Conservation (phyloP, 2,329 filamentous ascomycete species). For the Penicillium palitans region DNA sequence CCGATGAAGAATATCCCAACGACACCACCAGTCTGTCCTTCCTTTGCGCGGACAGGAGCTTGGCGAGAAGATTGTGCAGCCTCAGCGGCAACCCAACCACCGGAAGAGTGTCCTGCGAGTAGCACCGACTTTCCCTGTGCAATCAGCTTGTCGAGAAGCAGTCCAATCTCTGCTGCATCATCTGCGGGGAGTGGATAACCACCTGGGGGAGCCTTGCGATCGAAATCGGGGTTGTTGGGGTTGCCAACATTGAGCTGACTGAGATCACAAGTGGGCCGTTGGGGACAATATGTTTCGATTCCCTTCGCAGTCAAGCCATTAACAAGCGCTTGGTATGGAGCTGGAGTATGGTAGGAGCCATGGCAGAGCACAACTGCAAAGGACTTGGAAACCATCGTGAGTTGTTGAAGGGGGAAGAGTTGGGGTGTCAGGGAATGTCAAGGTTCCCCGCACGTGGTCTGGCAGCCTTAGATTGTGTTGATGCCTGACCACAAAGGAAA, state of each 20-base stretch:
- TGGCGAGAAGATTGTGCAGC: conserved; percentile 32
- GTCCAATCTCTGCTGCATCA: conserved; percentile 6
- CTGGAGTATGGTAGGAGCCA: conserved; percentile 32
- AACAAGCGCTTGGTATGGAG: conserved; percentile 31
- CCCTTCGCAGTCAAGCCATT: conserved; percentile 23
- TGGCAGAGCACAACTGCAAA: conserved; percentile 6
- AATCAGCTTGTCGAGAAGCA: conserved; percentile 5
- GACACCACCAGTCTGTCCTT: conserved; percentile 24
- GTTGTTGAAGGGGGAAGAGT: not conserved
- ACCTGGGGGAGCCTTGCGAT: conserved; percentile 25
- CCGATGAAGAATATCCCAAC: conserved; percentile 34
- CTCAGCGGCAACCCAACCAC: conserved; percentile 38
- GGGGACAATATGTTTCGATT: conserved; percentile 37
- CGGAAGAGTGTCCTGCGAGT: conserved; percentile 35
- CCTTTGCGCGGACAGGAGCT: conserved; percentile 15
- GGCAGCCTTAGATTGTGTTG: not conserved
- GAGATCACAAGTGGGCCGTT: conserved; percentile 46
- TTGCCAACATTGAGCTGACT: conserved; percentile 62
- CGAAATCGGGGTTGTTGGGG: conserved; percentile 36
- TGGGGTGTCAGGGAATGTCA: not conserved
- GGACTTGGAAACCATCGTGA: not conserved
- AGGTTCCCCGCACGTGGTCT: conserved; percentile 1
- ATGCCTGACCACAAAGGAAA: not conserved
- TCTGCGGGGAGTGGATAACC: conserved; percentile 29
- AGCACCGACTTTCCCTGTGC: conserved; percentile 31